Evolutionary conservation across 768 basidiomycete genomes (phyloP), one percentile per base, ranked within the genome.

Genomic region (Collybia sordida): DNA sequence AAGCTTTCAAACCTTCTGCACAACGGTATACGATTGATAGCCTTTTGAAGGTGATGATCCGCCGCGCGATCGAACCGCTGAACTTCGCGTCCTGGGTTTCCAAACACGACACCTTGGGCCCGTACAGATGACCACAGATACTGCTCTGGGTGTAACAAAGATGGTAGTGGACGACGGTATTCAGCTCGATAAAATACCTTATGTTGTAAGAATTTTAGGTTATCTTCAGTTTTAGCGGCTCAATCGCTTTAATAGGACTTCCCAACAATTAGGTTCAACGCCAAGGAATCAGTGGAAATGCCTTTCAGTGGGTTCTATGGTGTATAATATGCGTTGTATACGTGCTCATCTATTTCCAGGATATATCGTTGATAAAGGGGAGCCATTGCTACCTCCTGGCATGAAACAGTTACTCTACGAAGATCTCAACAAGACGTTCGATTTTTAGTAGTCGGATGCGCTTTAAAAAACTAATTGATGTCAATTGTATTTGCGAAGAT

Each of bases 61-160:
- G 1, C 96, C 96, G 0, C 79, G 93, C 31, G 96, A 99, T 65
- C 78, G 96, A 45, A 99, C 96, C 1, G 80, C 84, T 1, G 91
- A 96, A 63, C 80, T 99, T 28, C 86, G 96, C 24, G 78, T 77
- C 14, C 71, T 93, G 31, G 94, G 94, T 1, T 99, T 96, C 65
- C 90, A 92, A 1, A 80, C 80, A 5, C 80, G 97, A 25, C 90
- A 90, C 66, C 75, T 99, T 6, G 94, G 93, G 0, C 72, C 84
- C 2, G 75, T 93, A 1, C 97, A 99, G 68, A 99, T 99, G 97
- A 98, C 97, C 25, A 99, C 97, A 0, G 96, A 99, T 68, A 98
- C 96, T 1, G 96, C 96, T 1, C 73, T 98, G 0, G 92, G 88
- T 4, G 96, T 97, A 3, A 92, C 93, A 0, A 94, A 93, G 62